phyloP scores from a whole-genome alignment of 1,284 basidiomycete species.

The Microbotryum lychnidis-dioicae region DNA sequence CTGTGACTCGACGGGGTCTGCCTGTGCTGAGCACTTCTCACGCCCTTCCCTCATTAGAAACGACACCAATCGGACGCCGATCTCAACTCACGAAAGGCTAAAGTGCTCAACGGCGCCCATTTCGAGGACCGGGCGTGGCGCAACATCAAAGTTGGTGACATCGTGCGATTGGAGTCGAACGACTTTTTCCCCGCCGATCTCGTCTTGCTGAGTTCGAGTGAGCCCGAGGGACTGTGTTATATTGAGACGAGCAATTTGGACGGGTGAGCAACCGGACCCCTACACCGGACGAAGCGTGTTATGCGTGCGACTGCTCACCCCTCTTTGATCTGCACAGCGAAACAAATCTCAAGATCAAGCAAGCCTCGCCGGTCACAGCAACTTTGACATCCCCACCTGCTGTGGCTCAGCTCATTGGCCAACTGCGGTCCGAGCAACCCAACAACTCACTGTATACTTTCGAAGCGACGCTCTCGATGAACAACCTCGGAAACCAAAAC shows the following conservation, averaged over 20 bases:
- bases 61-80: conserved; percentile 91
- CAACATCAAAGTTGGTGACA: conserved; percentile 81
- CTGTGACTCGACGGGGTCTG: not conserved
- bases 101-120: conserved; percentile 57
- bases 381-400: conserved; percentile 67
- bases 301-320: not conserved
- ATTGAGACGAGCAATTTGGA: conserved; percentile 97
- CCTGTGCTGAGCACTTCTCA: not conserved
- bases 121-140: conserved; percentile 81
- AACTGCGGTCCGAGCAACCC: conserved; percentile 86
- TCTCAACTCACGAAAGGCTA: conserved; percentile 73
- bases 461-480: conserved; percentile 53
- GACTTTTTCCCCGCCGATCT: conserved; percentile 96
- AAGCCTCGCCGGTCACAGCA: conserved; percentile 76
- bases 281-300: no score
- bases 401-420: conserved; percentile 66
- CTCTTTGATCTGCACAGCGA: conserved; percentile 51
- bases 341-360: conserved; percentile 98
- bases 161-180: conserved; percentile 81
- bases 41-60: conserved; percentile 47
- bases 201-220: conserved; percentile 76
- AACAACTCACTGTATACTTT: conserved; percentile 97
- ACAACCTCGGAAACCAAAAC: conserved; percentile 43
- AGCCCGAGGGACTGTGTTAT: conserved; percentile 94
- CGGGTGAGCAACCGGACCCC: conserved; percentile 53